A percentile compares a stretch with the other conserved stretches of the same genome.
These are phyloP conservation scores for Stachybotrys chlorohalonatus DNA, from an alignment of 2,329 filamentous ascomycete genomes.

Conservation along the genomic window DNA sequence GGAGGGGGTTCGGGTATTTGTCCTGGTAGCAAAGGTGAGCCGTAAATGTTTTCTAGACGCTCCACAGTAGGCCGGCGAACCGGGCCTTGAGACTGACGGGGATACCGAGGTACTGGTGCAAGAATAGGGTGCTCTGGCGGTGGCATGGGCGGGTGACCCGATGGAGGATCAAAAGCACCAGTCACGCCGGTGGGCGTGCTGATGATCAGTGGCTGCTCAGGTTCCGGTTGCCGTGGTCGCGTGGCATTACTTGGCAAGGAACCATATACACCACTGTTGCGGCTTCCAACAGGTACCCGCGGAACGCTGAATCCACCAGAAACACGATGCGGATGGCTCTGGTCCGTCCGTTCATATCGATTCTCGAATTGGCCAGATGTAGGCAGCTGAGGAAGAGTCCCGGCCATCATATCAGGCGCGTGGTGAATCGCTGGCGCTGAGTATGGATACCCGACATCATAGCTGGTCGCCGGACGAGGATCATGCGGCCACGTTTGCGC, in stretches of 20 bases:
- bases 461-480: constrained; percentile 13
- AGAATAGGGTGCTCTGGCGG: constrained; percentile 36
- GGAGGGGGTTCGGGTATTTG: constrained; percentile 5
- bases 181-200: constrained; percentile 48
- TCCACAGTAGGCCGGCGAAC: constrained; percentile 36
- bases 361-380: constrained; percentile 29
- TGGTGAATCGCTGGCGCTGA: constrained; percentile 28
- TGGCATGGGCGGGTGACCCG: constrained; percentile 19
- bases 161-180: constrained; percentile 41
- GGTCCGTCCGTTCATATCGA: constrained; percentile 26
- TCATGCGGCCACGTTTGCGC: constrained; percentile 38
- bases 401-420: constrained; percentile 21
- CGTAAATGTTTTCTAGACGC: constrained; percentile 47
- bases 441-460: constrained; percentile 25
- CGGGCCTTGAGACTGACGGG: constrained; percentile 25
- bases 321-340: constrained; percentile 28
- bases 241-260: constrained; percentile 2
- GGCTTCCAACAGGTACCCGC: constrained; percentile 28
- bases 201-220: constrained; percentile 50
- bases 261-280: constrained; percentile 13
- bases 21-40: constrained; percentile 15
- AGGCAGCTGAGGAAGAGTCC: constrained; percentile 27
- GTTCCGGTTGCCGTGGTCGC: constrained; percentile 8
- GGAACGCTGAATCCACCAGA: constrained; percentile 33
- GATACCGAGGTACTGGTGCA: constrained; percentile 44